phyloP scores from a whole-genome alignment of 2,329 filamentous ascomycete genomes.

The Hypoxylon sp. region DNA sequence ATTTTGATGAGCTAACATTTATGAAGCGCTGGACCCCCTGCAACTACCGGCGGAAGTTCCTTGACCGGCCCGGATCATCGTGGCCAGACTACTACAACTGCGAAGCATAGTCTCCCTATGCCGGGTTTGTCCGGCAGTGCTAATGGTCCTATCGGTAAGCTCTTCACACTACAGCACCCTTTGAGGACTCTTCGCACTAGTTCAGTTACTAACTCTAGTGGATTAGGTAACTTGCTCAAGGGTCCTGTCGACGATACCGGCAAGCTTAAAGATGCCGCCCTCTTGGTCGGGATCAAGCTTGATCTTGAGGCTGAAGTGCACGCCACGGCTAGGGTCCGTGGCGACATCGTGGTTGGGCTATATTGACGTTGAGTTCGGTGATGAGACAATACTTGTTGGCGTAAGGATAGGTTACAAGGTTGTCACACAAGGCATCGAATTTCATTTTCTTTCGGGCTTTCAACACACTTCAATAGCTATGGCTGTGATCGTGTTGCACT shows the following conservation, averaged over 20 bases:
- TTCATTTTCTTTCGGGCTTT: constrained; percentile 24
- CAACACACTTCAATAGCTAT: constrained; percentile 23
- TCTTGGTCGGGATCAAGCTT: constrained; percentile 74
- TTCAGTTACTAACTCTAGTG: constrained; percentile 11
- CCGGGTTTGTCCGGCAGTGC: constrained; percentile 52
- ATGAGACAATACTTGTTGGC: constrained; percentile 32
- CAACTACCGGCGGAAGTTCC: constrained; percentile 40
- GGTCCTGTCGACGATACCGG: constrained; percentile 71
- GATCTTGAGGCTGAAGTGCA: constrained; percentile 75
- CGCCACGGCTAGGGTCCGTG: constrained; percentile 71
- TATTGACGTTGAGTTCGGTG: constrained; percentile 58
- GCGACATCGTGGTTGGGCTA: constrained; percentile 73
- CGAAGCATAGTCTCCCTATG: constrained; percentile 48
- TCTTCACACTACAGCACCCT: neutral
- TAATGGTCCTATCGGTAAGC: constrained; percentile 51
- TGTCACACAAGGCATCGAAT: constrained; percentile 16
- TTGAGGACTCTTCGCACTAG: no score
- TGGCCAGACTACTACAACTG: constrained; percentile 17
- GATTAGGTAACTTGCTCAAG: constrained; percentile 68
- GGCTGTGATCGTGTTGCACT: constrained; percentile 20
- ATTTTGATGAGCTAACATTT: constrained; percentile 12
- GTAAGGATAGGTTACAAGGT: constrained; percentile 30
- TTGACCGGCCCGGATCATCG: constrained; percentile 35
- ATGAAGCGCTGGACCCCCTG: constrained; percentile 45
- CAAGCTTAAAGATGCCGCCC: constrained; percentile 70